phyloP scores from a whole-genome alignment of 2,329 filamentous ascomycete genomes.

The Cytospora piceicola region DNA sequence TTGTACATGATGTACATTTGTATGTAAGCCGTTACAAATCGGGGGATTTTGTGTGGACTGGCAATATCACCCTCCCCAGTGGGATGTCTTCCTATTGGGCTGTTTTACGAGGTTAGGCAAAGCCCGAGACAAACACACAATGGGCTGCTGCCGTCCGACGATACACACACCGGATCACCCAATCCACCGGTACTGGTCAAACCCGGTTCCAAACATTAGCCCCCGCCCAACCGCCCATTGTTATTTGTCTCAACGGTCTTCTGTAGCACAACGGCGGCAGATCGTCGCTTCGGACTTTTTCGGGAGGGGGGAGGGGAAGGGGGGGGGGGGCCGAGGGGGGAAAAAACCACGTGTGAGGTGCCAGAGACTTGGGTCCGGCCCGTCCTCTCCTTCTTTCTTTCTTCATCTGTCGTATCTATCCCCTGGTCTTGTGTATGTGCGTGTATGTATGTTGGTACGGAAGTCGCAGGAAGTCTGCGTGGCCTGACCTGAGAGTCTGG shows the following conservation, averaged over 20 bases:
- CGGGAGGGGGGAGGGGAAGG: background rate
- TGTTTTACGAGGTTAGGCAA: slow-evolving; percentile 1
- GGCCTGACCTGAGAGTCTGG: too few species aligned
- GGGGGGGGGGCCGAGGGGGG: too few species aligned
- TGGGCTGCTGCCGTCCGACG: background rate
- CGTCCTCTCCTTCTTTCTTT: background rate
- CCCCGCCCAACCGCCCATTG: slow-evolving; percentile 4
- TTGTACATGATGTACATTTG: background rate
- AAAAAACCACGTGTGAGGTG: slow-evolving; percentile 23
- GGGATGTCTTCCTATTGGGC: slow-evolving; percentile 6
- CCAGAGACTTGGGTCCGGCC: slow-evolving; percentile 16
- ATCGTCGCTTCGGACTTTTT: slow-evolving; percentile 4
- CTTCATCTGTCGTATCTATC: too few species aligned
- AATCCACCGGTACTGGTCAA: background rate
- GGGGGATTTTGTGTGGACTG: background rate
- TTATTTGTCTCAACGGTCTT: slow-evolving; percentile 23
- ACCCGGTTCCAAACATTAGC: background rate
- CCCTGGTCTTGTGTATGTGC: too few species aligned
- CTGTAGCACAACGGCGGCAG: slow-evolving; percentile 19
- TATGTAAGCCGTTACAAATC: background rate
- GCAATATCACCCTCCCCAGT: background rate
- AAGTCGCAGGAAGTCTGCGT: too few species aligned
- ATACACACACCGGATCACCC: background rate
- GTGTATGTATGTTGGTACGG: too few species aligned
- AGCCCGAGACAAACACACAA: background rate